Conservation (phyloP, 2,329 filamentous ascomycete genomes). For the Colletotrichum truncatum region DNA sequence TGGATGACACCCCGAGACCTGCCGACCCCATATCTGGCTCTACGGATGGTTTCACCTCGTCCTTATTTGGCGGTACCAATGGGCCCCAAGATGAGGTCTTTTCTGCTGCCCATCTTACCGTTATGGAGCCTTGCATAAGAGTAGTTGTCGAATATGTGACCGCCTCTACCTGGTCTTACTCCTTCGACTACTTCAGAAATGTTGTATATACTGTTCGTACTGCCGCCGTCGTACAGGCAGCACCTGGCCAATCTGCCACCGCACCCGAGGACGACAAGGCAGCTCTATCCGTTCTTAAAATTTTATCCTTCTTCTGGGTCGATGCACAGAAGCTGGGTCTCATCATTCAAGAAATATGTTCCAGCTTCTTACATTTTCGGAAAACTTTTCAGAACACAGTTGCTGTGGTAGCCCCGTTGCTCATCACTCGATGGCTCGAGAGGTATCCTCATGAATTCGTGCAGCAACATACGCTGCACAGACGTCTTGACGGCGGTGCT, state of each 20-base stretch:
- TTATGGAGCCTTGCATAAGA: slow-evolving; percentile 65
- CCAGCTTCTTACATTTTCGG: slow-evolving; percentile 72
- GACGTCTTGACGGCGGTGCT: slow-evolving; percentile 70
- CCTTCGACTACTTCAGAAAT: slow-evolving; percentile 67
- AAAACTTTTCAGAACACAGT: slow-evolving; percentile 71
- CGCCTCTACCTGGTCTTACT: slow-evolving; percentile 69
- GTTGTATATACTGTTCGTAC: slow-evolving; percentile 61
- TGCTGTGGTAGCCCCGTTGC: slow-evolving; percentile 67
- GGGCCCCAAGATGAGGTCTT: slow-evolving; percentile 43
- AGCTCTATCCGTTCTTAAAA: slow-evolving; percentile 63
- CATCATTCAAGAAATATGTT: slow-evolving; percentile 72
- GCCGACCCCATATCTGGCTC: slow-evolving; percentile 12
- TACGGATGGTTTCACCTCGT: slow-evolving; percentile 26
- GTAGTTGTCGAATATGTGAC: slow-evolving; percentile 70
- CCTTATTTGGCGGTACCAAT: slow-evolving; percentile 36
- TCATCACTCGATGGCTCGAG: slow-evolving; percentile 74
- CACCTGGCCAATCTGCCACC: slow-evolving; percentile 45
- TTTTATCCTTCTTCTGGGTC: slow-evolving; percentile 72
- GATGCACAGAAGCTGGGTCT: slow-evolving; percentile 69
- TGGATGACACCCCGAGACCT: slow-evolving; percentile 59
- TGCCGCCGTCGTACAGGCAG: slow-evolving; percentile 48
- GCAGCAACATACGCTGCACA: slow-evolving; percentile 67
- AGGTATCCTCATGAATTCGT: slow-evolving; percentile 73
- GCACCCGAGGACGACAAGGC: slow-evolving; percentile 60
- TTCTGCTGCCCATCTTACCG: slow-evolving; percentile 45